Percentiles rank a stretch among this genome's conserved stretches.
Evolutionary conservation across 1,139 yeast species (phyloP).

Genomic region (Yamadazyma siamensis): DNA sequence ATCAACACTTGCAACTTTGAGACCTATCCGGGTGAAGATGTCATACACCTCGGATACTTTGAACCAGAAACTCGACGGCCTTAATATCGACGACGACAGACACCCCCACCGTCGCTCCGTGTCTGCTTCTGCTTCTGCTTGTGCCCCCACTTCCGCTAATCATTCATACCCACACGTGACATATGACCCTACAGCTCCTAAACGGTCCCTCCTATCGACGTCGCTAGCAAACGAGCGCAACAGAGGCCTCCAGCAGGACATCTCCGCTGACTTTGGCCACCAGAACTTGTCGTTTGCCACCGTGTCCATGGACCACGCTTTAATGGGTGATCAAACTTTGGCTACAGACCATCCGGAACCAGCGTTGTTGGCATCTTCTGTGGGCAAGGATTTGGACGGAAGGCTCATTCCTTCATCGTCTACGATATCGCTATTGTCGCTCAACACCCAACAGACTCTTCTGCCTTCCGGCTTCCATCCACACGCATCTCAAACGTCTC

Average conservation of each 20-base stretch:
- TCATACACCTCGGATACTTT: constrained; percentile 16
- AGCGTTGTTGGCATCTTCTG: constrained; percentile 50
- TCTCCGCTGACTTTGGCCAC: too few species aligned
- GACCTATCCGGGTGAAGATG: too few species aligned
- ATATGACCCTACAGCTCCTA: too few species aligned
- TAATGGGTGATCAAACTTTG: too few species aligned
- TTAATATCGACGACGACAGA: constrained; percentile 10
- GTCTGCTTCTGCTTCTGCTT: too few species aligned
- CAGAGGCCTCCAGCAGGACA: too few species aligned
- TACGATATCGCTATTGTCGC: constrained; percentile 49
- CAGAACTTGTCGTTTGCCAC: too few species aligned
- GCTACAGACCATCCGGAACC: constrained; percentile 48
- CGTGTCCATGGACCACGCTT: too few species aligned
- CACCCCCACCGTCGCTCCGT: too few species aligned
- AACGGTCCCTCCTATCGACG: constrained; percentile 15
- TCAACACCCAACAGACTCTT: constrained; percentile 21
- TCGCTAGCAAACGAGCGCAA: constrained; percentile 15
- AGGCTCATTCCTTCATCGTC: constrained; percentile 52
- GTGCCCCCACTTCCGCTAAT: too few species aligned
- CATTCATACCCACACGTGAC: too few species aligned
- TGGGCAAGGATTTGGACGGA: constrained; percentile 50
- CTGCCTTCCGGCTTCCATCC: constrained; percentile 1
- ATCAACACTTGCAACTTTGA: too few species aligned
- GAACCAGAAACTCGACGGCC: constrained; percentile 17
- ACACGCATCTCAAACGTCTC: not conserved